These are phyloP conservation scores for Xerocomus minutiporus DNA, from an alignment of 1,284 basidiomycete genomes.

Conservation along the genomic window DNA sequence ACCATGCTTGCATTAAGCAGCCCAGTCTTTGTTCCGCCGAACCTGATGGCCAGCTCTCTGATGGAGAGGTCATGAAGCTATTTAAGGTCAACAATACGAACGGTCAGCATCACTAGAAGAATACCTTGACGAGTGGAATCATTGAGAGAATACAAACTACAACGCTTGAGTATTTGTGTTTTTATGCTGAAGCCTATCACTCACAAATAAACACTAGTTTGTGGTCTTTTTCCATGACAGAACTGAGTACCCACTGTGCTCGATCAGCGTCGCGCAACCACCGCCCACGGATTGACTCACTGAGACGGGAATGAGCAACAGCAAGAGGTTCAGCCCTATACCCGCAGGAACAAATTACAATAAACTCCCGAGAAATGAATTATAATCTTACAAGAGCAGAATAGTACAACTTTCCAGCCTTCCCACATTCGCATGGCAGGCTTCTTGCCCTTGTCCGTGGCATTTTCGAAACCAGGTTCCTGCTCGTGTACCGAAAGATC, in stretches of 20 bases:
- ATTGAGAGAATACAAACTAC: slow-evolving; percentile 62
- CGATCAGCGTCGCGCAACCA: neutral
- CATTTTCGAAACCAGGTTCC: neutral
- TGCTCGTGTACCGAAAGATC: slow-evolving; percentile 16
- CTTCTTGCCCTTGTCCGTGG: slow-evolving; percentile 2
- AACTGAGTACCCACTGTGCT: slow-evolving; percentile 59
- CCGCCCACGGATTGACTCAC: slow-evolving; percentile 36
- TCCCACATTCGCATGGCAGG: slow-evolving; percentile 25
- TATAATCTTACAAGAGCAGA: slow-evolving; percentile 51
- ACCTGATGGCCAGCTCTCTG: slow-evolving; percentile 66
- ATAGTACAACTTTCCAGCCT: slow-evolving; percentile 54
- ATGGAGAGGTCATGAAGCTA: slow-evolving; percentile 79
- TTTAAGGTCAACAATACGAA: slow-evolving; percentile 7
- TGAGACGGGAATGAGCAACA: slow-evolving; percentile 55
- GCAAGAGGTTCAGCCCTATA: slow-evolving; percentile 64
- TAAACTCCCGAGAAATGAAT: neutral
- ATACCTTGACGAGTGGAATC: slow-evolving; percentile 70
- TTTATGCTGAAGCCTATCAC: slow-evolving; percentile 18
- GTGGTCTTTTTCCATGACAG: slow-evolving; percentile 52
- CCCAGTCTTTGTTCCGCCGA: slow-evolving; percentile 75
- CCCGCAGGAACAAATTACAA: neutral
- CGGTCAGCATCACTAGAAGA: neutral
- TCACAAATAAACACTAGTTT: slow-evolving; percentile 62
- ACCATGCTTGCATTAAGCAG: slow-evolving; percentile 82
- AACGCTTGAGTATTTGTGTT: neutral